Conservation (phyloP, 257 asterid species). For the Nicotiana attenuata region DNA sequence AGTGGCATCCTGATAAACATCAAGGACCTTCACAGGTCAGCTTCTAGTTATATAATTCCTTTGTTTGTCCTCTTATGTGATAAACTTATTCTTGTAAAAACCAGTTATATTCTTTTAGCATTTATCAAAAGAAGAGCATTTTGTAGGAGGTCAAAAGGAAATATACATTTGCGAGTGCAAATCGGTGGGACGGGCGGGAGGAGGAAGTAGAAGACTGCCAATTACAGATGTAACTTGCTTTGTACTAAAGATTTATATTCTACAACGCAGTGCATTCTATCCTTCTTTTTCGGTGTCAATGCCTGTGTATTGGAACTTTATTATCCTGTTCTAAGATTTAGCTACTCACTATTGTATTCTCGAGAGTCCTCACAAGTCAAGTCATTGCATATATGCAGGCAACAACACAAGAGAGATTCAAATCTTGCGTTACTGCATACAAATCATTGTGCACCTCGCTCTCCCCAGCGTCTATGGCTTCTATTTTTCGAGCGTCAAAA, state of each 20-base stretch:
- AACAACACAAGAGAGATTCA: conserved; percentile 73
- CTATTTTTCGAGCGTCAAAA: not conserved
- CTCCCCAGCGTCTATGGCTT: conserved; percentile 18
- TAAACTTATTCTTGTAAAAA: not conserved
- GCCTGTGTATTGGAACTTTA: not conserved
- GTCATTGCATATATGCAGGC: conserved; percentile 33
- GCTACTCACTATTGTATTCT: not conserved
- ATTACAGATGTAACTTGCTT: not conserved
- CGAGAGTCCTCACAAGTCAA: not conserved
- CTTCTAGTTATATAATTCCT: conserved; percentile 1
- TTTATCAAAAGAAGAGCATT: not conserved
- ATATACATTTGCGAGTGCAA: not conserved
- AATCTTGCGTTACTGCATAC: conserved; percentile 69
- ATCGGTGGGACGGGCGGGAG: not conserved
- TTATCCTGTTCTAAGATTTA: not conserved
- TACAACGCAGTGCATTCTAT: not conserved
- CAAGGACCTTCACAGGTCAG: conserved; percentile 75
- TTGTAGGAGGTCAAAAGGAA: not conserved
- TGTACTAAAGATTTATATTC: not conserved
- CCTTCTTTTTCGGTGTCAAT: not conserved
- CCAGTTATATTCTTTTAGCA: not conserved
- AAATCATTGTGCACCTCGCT: conserved; percentile 57
- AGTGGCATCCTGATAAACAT: conserved; percentile 95
- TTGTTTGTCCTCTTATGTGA: not conserved
- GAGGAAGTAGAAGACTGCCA: not conserved